Conservation (phyloP, 495 filamentous ascomycete species). For the Xylaria longipes region DNA sequence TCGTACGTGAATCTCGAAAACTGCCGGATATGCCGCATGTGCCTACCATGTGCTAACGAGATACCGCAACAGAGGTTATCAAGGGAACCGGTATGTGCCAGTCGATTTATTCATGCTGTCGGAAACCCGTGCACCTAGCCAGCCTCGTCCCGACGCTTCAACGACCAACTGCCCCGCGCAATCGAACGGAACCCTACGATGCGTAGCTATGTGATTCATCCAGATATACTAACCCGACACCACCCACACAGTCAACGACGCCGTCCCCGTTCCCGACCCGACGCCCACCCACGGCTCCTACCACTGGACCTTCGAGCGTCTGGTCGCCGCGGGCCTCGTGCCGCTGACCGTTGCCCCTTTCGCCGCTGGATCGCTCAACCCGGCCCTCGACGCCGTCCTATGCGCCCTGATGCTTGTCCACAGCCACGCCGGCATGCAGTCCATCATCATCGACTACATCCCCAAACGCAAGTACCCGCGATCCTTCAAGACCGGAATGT, state of each 20-base stretch:
- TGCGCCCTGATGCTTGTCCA: slow-evolving; percentile 86
- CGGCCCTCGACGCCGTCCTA: slow-evolving; percentile 82
- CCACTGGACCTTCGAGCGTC: slow-evolving; percentile 96
- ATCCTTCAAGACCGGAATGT: slow-evolving; percentile 66
- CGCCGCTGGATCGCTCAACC: slow-evolving; percentile 88
- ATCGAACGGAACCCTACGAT: not conserved
- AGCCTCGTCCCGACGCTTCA: not conserved
- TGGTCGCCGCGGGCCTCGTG: slow-evolving; percentile 77
- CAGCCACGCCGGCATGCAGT: slow-evolving; percentile 93
- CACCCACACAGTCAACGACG: slow-evolving; percentile 75
- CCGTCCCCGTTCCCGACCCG: slow-evolving; percentile 73
- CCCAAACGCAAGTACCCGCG: slow-evolving; percentile 74
- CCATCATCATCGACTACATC: slow-evolving; percentile 89
- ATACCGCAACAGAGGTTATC: slow-evolving; percentile 65
- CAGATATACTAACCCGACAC: not conserved
- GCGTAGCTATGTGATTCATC: not conserved
- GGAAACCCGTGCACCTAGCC: not conserved
- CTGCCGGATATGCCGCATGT: slow-evolving; percentile 35
- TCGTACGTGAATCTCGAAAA: slow-evolving; percentile 57
- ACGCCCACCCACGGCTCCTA: slow-evolving; percentile 87
- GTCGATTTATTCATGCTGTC: not conserved
- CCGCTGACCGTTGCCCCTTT: slow-evolving; percentile 91
- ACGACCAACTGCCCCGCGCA: not conserved
- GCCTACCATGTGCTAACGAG: slow-evolving; percentile 1
- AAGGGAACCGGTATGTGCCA: slow-evolving; percentile 74